Conservation (phyloP, 257 asterid genomes). For the Nicotiana sylvestris region DNA sequence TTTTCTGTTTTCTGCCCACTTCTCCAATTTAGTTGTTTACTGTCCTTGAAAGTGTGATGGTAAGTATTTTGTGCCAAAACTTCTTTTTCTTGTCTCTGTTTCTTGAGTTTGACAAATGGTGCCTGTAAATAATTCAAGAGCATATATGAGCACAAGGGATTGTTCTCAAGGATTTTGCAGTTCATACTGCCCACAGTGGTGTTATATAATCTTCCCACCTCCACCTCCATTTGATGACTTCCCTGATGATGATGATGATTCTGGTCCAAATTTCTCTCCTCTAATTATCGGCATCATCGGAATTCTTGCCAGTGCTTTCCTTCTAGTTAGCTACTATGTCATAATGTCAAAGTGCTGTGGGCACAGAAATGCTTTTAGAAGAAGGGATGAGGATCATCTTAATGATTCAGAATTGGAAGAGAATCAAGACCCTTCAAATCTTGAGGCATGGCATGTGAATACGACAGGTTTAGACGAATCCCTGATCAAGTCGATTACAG, state of each 20-base stretch:
- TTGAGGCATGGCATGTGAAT: constrained; percentile 24
- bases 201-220: constrained; percentile 40
- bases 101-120: constrained; percentile 17
- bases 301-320: constrained; percentile 38
- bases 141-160: constrained; percentile 39
- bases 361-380: constrained; percentile 19
- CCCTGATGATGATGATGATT: constrained; percentile 18
- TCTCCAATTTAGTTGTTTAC: not conserved
- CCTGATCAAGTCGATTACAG: constrained; percentile 33
- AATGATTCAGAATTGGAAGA: constrained; percentile 17
- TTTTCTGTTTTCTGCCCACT: too few species aligned
- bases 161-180: constrained; percentile 53
- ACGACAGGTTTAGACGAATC: constrained; percentile 41
- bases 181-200: constrained; percentile 53
- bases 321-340: constrained; percentile 46
- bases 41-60: constrained; percentile 3
- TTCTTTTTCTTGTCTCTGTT: not conserved
- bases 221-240: constrained; percentile 39
- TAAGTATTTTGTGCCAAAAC: not conserved
- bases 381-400: constrained; percentile 11
- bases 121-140: constrained; percentile 22
- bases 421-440: constrained; percentile 21
- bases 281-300: constrained; percentile 42
- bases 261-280: constrained; percentile 36
- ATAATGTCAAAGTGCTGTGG: constrained; percentile 41